phyloP scores from a whole-genome alignment of 371 early-diverging fungal genomes.

The Apophysomyces variabilis region DNA sequence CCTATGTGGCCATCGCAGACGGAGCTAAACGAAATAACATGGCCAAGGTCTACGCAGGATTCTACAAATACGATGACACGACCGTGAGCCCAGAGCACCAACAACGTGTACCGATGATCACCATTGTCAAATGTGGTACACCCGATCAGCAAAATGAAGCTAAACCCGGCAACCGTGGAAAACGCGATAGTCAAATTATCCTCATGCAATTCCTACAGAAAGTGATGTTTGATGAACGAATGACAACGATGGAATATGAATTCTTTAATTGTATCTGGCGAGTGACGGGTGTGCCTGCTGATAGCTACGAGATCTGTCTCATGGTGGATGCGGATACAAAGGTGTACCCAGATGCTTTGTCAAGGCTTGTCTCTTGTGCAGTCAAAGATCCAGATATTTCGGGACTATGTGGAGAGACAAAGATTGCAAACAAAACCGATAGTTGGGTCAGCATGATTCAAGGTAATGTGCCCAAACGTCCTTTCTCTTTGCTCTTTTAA shows the following conservation, averaged over 20 bases:
- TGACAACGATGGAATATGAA: conserved; percentile 96
- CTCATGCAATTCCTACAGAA: conserved; percentile 97
- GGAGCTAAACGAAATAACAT: conserved; percentile 94
- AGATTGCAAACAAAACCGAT: conserved; percentile 82
- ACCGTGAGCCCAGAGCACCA: conserved; percentile 55
- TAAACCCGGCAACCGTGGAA: conserved; percentile 95
- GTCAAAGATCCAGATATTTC: conserved; percentile 77
- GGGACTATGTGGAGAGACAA: conserved; percentile 89
- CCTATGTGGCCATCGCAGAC: conserved; percentile 94
- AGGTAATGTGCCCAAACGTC: conserved; percentile 32
- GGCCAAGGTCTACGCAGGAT: conserved; percentile 95
- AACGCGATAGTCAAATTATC: conserved; percentile 98
- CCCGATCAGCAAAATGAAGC: conserved; percentile 70
- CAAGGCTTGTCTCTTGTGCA: conserved; percentile 74
- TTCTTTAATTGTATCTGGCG: conserved; percentile 89
- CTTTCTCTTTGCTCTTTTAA: conserved; percentile 1
- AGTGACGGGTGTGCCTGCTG: conserved; percentile 81
- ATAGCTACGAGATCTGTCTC: conserved; percentile 86
- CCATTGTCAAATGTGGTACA: conserved; percentile 93
- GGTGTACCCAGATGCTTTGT: conserved; percentile 77
- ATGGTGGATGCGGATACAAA: conserved; percentile 99
- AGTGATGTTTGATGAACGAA: conserved; percentile 92
- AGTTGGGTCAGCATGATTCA: conserved; percentile 95
- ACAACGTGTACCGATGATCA: conserved; percentile 81
- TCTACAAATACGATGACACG: conserved; percentile 72